Evolutionary conservation across 768 basidiomycete species (phyloP).

Genomic region (Naganishia kalamii): DNA sequence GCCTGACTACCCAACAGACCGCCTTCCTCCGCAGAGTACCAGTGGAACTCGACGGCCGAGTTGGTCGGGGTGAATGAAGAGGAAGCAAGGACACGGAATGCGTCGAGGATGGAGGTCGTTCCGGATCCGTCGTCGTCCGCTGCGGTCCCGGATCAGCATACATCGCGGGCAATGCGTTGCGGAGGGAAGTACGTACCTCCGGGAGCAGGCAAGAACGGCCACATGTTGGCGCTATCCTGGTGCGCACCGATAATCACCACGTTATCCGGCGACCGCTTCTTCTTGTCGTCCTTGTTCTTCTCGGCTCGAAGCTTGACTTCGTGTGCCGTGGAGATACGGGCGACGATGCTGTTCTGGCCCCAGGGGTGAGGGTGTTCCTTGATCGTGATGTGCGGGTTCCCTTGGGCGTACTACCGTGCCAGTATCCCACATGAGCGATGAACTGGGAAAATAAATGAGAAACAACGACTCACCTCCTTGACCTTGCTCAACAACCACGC

Average conservation of each 20-base stretch:
- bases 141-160: background rate
- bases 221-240: slow-evolving; percentile 49
- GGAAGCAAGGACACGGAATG: slow-evolving; percentile 40
- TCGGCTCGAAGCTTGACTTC: slow-evolving; percentile 17
- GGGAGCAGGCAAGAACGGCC: slow-evolving; percentile 42
- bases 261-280: slow-evolving; percentile 22
- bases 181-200: slow-evolving; percentile 11
- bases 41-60: slow-evolving; percentile 48
- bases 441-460: background rate
- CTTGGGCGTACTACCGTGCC: slow-evolving; percentile 29
- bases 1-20: slow-evolving; percentile 70
- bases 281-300: background rate
- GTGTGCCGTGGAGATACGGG: slow-evolving; percentile 27
- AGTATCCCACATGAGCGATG: background rate
- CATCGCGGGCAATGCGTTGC: background rate
- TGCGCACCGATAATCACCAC: slow-evolving; percentile 47
- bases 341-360: slow-evolving; percentile 66
- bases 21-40: slow-evolving; percentile 49
- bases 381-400: slow-evolving; percentile 53
- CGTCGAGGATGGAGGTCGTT: slow-evolving; percentile 42
- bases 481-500: slow-evolving; percentile 45
- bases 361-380: slow-evolving; percentile 71
- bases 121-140: slow-evolving; percentile 51
- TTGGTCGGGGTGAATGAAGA: slow-evolving; percentile 41
- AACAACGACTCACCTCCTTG: slow-evolving; percentile 34